Conservation (phyloP, 108 stramenopile genomes). For the Skeletonema grethae region DNA sequence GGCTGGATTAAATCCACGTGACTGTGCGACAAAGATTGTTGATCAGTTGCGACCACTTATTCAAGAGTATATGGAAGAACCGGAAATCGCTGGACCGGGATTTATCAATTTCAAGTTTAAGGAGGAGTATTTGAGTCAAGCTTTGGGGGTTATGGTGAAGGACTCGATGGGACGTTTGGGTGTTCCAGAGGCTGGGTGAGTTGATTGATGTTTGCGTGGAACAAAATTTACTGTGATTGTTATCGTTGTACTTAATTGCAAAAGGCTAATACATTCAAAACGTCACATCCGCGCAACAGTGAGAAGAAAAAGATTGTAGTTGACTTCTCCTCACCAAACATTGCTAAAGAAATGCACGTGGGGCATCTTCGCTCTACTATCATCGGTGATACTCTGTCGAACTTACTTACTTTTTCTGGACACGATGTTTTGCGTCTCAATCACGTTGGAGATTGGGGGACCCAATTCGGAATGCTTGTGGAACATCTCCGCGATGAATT, state of each 20-base stretch:
- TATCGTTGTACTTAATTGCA: not conserved
- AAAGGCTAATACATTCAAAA: not conserved
- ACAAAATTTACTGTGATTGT: not conserved
- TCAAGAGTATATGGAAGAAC: constrained; percentile 72
- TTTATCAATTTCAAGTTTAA: constrained; percentile 93
- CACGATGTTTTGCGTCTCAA: constrained; percentile 94
- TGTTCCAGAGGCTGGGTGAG: constrained; percentile 58
- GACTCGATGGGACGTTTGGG: constrained; percentile 70
- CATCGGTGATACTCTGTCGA: constrained; percentile 96
- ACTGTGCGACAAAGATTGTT: constrained; percentile 76
- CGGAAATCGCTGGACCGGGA: constrained; percentile 90
- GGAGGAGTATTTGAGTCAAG: constrained; percentile 67
- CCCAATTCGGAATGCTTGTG: constrained; percentile 98
- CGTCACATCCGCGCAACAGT: not conserved
- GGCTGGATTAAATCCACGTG: constrained; percentile 54
- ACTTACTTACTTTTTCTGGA: constrained; percentile 89
- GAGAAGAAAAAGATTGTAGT: constrained; percentile 84
- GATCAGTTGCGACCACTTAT: constrained; percentile 64
- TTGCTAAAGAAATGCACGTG: constrained; percentile 99
- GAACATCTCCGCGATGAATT: constrained; percentile 96
- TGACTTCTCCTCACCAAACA: constrained; percentile 98
- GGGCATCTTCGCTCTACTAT: constrained; percentile 98
- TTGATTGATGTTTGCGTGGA: constrained; percentile 1
- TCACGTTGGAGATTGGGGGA: constrained; percentile 99
- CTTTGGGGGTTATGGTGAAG: constrained; percentile 59